Base-by-base conservation (phyloP, 768 basidiomycete genomes). In the Suillus plorans region DNA sequence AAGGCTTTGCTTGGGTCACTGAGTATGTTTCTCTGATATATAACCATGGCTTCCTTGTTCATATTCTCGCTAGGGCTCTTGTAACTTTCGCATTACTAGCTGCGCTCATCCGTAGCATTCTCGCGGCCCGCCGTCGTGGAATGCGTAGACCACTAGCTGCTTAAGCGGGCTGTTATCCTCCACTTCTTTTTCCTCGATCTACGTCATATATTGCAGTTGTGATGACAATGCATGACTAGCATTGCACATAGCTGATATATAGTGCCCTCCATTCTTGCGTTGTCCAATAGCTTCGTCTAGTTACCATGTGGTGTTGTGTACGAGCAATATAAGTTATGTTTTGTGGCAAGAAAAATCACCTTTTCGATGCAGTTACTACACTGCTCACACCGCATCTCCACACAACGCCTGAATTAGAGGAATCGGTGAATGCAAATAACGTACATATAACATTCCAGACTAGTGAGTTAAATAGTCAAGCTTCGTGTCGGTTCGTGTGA, bases 1-100 rank as follows among this genome's bases (percentile, higher is more conserved):
- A 88, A 71, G 91, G 78, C 28, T 92, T 93, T 69, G 85, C 89
- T 9, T 94, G 92, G 91, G 70, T 89, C 13, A 83, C 84, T 68
- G 90, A 87, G 90, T 91, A 67, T 67, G 86, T 76, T 14, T 60
- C 60, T 55, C 36, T 20, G 39, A 25, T 5, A 28, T 49, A 34
- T 45, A 16, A 8, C 5, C 5, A 41, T 49, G 37, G 4, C 7
- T 44, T 42, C 34, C 12, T 52, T 22, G 12, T 37, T 65, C 16
- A 62, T 28, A 41, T 25, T 10, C n/a, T 39, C 53, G 34, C 9
- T 68, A 92, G 91, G 86, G 79, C 89, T 25, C 65, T 92, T 45
- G 77, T 87, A 20, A 90, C 90, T 1, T 77, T 91, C 62, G 77
- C 85, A 0, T 75, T 92, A 52, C 66, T 90, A 55, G 71, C 85